These are phyloP conservation scores for Septoria petroselini DNA, from an alignment of 2,329 filamentous ascomycete species.

Conservation along the genomic window DNA sequence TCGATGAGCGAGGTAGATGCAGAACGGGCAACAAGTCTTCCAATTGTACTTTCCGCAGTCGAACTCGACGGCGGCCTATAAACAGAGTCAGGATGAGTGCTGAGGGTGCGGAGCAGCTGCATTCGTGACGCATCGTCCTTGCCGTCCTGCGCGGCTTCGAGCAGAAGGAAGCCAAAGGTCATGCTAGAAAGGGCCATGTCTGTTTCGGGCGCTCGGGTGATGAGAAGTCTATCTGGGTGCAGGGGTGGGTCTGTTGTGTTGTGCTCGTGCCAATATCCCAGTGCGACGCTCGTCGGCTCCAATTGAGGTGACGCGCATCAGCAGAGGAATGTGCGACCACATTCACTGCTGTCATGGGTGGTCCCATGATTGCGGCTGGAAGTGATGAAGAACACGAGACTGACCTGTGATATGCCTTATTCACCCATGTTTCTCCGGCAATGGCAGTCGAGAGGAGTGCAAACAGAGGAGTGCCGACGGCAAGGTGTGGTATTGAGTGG, in stretches of 20 bases:
- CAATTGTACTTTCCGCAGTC: slow-evolving; percentile 16
- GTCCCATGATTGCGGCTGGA: background rate
- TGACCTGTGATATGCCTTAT: slow-evolving; percentile 7
- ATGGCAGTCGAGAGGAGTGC: background rate
- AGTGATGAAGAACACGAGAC: background rate
- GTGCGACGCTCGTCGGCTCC: background rate
- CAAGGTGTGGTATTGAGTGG: too few species aligned
- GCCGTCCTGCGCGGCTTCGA: slow-evolving; percentile 5
- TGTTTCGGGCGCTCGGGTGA: slow-evolving; percentile 6
- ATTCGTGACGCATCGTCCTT: background rate
- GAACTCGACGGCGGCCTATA: slow-evolving; percentile 23
- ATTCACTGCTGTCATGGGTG: background rate
- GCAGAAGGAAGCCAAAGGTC: slow-evolving; percentile 2
- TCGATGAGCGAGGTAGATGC: slow-evolving; percentile 4
- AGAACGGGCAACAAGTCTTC: background rate
- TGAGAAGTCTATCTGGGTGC: slow-evolving; percentile 11
- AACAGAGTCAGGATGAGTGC: slow-evolving; percentile 14
- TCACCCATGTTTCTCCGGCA: slow-evolving; percentile 10
- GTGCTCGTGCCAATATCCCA: background rate
- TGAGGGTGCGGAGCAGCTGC: background rate
- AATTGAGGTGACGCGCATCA: background rate
- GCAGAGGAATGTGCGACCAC: background rate
- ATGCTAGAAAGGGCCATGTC: slow-evolving; percentile 5
- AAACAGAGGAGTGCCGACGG: too few species aligned
- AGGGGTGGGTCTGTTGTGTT: background rate